phyloP scores from a whole-genome alignment of 257 asterid species.

The Coffea canephora region DNA sequence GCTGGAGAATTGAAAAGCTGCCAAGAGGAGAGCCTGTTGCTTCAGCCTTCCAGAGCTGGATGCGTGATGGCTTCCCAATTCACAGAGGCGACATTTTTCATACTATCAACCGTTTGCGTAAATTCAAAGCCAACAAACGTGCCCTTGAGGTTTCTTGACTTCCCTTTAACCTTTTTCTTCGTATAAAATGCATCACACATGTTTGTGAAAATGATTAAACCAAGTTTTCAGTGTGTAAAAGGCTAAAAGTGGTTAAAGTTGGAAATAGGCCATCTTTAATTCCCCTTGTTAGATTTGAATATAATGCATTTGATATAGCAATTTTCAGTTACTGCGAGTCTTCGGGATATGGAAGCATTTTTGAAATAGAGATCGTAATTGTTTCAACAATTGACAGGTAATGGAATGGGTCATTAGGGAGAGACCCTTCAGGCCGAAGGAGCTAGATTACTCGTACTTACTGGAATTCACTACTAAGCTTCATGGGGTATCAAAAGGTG shows the following conservation, averaged over 20 bases:
- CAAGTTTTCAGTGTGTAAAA: not conserved
- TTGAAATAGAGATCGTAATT: not conserved
- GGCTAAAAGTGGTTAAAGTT: not conserved
- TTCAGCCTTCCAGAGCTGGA: slow-evolving; percentile 85
- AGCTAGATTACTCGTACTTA: slow-evolving; percentile 75
- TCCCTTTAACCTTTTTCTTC: not conserved
- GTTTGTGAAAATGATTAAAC: slow-evolving; percentile 45
- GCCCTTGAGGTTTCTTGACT: slow-evolving; percentile 65
- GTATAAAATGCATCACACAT: slow-evolving; percentile 19
- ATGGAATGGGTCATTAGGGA: slow-evolving; percentile 98
- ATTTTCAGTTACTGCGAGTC: not conserved
- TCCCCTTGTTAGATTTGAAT: not conserved
- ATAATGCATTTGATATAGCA: not conserved
- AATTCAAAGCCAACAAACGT: slow-evolving; percentile 55
- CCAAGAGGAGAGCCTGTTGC: slow-evolving; percentile 50
- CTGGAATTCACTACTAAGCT: slow-evolving; percentile 80
- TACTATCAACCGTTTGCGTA: slow-evolving; percentile 69
- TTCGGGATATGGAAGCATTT: too few relatives aligned
- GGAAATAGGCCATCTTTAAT: not conserved
- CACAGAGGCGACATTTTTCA: slow-evolving; percentile 76
- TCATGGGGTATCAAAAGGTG: slow-evolving; percentile 77
- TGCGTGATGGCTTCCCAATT: slow-evolving; percentile 90
- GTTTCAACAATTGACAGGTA: slow-evolving; percentile 47
- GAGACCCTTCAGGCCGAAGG: slow-evolving; percentile 76
- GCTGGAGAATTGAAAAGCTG: slow-evolving; percentile 66